Evolutionary conservation across 768 basidiomycete genomes (phyloP).

Genomic region (Russula earlei): DNA sequence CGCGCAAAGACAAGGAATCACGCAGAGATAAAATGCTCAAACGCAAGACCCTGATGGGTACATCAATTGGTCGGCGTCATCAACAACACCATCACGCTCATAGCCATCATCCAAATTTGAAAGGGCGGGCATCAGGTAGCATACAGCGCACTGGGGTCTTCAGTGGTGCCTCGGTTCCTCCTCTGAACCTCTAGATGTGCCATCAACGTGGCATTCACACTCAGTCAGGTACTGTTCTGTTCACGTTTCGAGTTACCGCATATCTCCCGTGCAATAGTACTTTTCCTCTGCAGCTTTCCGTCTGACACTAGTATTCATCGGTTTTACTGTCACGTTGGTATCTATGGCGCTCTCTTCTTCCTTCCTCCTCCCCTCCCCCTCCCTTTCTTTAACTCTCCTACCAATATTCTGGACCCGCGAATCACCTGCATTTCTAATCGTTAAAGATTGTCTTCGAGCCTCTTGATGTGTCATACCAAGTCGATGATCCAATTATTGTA

Average conservation of each 20-base stretch:
- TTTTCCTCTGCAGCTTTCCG: not conserved
- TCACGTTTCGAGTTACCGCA: not conserved
- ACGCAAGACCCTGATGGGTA: conserved; percentile 42
- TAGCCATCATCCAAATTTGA: conserved; percentile 57
- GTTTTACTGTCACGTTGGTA: not conserved
- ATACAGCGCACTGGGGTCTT: conserved; percentile 38
- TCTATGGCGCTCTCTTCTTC: not conserved
- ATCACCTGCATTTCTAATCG: not conserved
- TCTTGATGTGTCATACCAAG: conserved; percentile 9
- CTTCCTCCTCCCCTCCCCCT: no score
- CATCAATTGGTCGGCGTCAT: conserved; percentile 27
- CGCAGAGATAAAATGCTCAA: conserved; percentile 54
- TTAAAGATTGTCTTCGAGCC: not conserved
- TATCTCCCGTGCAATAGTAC: not conserved
- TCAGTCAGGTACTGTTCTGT: conserved; percentile 1
- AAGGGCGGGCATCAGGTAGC: conserved; percentile 45
- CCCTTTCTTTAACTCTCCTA: not conserved
- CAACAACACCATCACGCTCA: conserved; percentile 44
- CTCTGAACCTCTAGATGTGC: conserved; percentile 16
- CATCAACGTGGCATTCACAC: not conserved
- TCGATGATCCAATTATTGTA: conserved; percentile 11
- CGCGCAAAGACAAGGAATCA: conserved; percentile 44
- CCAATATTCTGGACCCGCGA: not conserved
- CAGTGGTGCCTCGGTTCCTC: conserved; percentile 19
- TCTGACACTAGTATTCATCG: not conserved